phyloP scores from a whole-genome alignment of 768 basidiomycete genomes.

The Ramaria sp. region DNA sequence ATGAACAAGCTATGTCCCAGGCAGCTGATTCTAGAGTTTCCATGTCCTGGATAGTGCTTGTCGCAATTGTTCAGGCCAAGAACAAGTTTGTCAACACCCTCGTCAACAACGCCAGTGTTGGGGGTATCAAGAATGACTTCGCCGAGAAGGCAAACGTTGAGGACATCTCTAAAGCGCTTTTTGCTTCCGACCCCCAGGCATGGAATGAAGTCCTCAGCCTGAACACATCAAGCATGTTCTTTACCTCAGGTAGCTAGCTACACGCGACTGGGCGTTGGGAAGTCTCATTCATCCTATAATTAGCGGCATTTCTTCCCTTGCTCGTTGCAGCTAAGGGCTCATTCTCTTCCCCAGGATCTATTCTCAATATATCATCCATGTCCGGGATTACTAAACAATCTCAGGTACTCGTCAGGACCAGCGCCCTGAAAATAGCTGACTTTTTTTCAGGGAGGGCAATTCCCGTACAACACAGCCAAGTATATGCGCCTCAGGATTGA shows the following conservation, averaged over 20 bases:
- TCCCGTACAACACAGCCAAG: slow-evolving; percentile 9
- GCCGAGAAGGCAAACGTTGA: neutral
- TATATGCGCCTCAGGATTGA: neutral
- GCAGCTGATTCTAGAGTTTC: neutral
- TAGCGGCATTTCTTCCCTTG: slow-evolving; percentile 8
- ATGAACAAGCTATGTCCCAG: neutral
- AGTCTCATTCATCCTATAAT: neutral
- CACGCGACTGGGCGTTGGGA: neutral
- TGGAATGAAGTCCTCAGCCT: slow-evolving; percentile 5
- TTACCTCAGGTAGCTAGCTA: neutral
- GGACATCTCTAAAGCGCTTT: slow-evolving; percentile 4
- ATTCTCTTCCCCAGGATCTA: slow-evolving; percentile 1
- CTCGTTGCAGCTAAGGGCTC: slow-evolving; percentile 1
- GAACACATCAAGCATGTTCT: slow-evolving; percentile 7
- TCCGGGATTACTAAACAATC: slow-evolving; percentile 10
- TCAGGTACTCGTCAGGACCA: neutral
- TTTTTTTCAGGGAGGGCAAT: slow-evolving; percentile 7
- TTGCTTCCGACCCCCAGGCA: neutral
- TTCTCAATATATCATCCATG: slow-evolving; percentile 10
- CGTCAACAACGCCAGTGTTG: slow-evolving; percentile 7
- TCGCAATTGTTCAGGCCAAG: neutral
- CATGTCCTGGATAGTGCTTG: neutral
- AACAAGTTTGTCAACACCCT: slow-evolving; percentile 4
- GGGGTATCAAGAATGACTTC: slow-evolving; percentile 7
- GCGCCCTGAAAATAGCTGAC: neutral